phyloP scores from a whole-genome alignment of 352 stramenopile genomes.

The Achlya hypogyna region DNA sequence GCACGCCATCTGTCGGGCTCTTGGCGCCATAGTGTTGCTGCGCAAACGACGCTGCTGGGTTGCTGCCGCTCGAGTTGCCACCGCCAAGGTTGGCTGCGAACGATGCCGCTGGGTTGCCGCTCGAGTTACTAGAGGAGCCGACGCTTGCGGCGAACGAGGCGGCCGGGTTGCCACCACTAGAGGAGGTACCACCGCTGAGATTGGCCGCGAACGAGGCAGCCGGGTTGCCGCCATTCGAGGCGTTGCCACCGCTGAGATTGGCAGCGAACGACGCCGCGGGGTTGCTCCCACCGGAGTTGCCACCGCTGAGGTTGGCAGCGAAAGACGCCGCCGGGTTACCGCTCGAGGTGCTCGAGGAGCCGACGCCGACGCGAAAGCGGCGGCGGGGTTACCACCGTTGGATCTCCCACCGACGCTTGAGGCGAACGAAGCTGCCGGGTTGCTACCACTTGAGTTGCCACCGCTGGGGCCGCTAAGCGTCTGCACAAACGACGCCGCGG shows the following conservation, averaged over 20 bases:
- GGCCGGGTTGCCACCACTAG: background rate
- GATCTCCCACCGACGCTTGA: too few species aligned
- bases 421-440: constrained; percentile 6
- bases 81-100: constrained; percentile 14
- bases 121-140: too few species aligned
- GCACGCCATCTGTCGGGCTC: background rate
- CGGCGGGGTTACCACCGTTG: too few species aligned
- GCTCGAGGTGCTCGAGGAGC: too few species aligned
- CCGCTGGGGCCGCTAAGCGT: constrained; percentile 19
- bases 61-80: constrained; percentile 20
- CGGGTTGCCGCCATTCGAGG: too few species aligned
- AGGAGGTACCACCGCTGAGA: too few species aligned
- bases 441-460: constrained; percentile 20
- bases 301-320: background rate
- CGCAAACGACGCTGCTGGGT: constrained; percentile 34
- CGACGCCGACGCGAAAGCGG: too few species aligned
- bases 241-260: too few species aligned
- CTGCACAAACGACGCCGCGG: constrained; percentile 13
- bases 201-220: too few species aligned
- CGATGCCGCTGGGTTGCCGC: constrained; percentile 17
- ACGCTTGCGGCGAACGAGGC: background rate
- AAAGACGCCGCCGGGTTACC: background rate
- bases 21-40: constrained; percentile 31
- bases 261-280: background rate
- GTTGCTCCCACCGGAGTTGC: constrained; percentile 22